A percentile compares a stretch with the other conserved stretches of the same genome.
phyloP scores from a whole-genome alignment of 2,329 filamentous ascomycete genomes.

The Microdochium paspali region DNA sequence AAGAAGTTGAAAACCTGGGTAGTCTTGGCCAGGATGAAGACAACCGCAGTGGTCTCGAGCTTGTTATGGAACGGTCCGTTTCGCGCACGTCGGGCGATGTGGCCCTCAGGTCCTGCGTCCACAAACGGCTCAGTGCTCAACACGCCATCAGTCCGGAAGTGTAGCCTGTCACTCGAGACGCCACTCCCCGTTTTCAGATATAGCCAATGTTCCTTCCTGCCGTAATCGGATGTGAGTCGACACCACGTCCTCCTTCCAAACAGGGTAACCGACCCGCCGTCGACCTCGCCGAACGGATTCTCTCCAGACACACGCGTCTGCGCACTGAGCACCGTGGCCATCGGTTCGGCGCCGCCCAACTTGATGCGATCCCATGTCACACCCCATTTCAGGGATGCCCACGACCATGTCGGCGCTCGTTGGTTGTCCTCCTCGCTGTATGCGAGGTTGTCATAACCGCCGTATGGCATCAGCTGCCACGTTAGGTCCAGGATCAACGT shows the following conservation, averaged over 20 bases:
- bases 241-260: conserved; percentile 7
- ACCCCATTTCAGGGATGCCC: conserved; percentile 7
- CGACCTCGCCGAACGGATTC: conserved; percentile 8
- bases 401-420: conserved; percentile 6
- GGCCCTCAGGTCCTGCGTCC: neutral
- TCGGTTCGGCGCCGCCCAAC: neutral
- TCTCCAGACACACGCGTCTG: conserved; percentile 4
- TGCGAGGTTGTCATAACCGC: conserved; percentile 4
- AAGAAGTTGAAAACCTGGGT: conserved; percentile 4
- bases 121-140: conserved; percentile 4
- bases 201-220: conserved; percentile 6
- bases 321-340: conserved; percentile 3
- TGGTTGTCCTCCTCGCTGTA: conserved; percentile 6
- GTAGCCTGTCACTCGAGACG: conserved; percentile 3
- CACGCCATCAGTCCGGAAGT: conserved; percentile 7
- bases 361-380: conserved; percentile 4
- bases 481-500: conserved; percentile 6
- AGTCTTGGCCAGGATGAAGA: conserved; percentile 6
- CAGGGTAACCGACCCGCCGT: conserved; percentile 5
- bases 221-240: conserved; percentile 4
- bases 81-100: conserved; percentile 3
- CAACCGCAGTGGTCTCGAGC: conserved; percentile 4
- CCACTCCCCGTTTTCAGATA: conserved; percentile 5
- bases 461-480: conserved; percentile 8
- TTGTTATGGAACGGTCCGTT: conserved; percentile 1